These are phyloP conservation scores for Porphyrellus cyaneotinctus DNA, from an alignment of 768 basidiomycete species.

Conservation along the genomic window DNA sequence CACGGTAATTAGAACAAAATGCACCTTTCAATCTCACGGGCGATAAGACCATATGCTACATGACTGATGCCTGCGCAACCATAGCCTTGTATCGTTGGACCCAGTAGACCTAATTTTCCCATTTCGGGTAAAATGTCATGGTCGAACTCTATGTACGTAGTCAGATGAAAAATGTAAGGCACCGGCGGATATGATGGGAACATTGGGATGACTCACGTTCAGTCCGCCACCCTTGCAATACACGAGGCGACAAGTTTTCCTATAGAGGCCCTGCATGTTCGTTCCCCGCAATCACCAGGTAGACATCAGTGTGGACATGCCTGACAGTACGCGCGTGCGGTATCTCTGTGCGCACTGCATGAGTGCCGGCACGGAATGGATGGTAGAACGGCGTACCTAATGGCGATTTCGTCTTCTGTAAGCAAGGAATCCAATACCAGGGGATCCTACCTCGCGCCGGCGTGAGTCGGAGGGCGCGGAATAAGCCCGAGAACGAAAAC, in stretches of 20 bases:
- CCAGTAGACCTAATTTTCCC: conserved; percentile 87
- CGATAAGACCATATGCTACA: conserved; percentile 92
- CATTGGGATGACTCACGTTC: conserved; percentile 65
- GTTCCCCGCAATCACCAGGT: not conserved
- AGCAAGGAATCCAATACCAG: conserved; percentile 73
- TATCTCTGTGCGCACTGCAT: conserved; percentile 51
- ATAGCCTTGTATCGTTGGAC: conserved; percentile 90
- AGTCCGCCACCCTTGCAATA: conserved; percentile 83
- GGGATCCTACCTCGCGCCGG: conserved; percentile 62
- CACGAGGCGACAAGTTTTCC: conserved; percentile 82
- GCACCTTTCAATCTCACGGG: conserved; percentile 88
- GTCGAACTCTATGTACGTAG: conserved; percentile 59
- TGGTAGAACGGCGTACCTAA: conserved; percentile 52
- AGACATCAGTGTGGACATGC: conserved; percentile 33
- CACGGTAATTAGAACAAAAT: conserved; percentile 5
- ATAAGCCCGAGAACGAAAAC: conserved; percentile 1
- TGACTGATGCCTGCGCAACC: conserved; percentile 90
- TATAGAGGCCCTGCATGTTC: conserved; percentile 29
- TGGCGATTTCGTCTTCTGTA: conserved; percentile 86
- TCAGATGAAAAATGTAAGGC: not conserved
- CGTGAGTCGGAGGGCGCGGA: not conserved
- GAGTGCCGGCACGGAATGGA: not conserved
- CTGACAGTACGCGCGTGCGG: conserved; percentile 77
- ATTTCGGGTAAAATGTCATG: conserved; percentile 77
- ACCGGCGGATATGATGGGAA: not conserved